These are phyloP conservation scores for Maudiozyma barnettii DNA, from an alignment of 805 yeast species.

Conservation along the genomic window DNA sequence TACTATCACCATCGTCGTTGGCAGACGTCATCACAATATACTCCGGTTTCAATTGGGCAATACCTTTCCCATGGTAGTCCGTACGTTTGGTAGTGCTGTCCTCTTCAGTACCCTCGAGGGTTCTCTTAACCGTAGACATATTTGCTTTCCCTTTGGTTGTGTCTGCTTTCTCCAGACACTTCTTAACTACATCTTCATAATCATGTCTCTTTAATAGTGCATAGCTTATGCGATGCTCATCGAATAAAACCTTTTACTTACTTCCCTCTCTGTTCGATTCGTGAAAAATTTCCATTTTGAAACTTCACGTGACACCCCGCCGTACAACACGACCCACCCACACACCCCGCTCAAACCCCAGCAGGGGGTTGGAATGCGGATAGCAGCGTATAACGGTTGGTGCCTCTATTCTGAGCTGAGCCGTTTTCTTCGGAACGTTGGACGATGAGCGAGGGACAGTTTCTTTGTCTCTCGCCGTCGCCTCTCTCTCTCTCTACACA, in stretches of 20 bases:
- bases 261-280: no score
- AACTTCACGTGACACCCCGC: background rate
- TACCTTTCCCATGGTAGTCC: constrained; percentile 37
- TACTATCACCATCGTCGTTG: background rate
- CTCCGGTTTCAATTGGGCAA: constrained; percentile 71
- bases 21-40: constrained; percentile 35
- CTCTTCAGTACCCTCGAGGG: background rate
- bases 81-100: constrained; percentile 17
- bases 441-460: no score
- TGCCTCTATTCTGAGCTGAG: no score
- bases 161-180: no score
- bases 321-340: background rate
- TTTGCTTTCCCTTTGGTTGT: background rate
- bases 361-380: no score
- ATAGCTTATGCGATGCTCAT: no score
- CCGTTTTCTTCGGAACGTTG: no score
- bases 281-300: background rate
- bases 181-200: no score
- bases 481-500: background rate
- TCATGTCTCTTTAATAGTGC: no score
- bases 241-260: no score
- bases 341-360: background rate
- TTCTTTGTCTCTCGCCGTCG: background rate
- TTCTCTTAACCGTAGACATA: background rate
- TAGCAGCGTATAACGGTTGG: no score